These are phyloP conservation scores for Cenchrus americanus DNA, from an alignment of 176 grass and related monocot species.

Conservation along the genomic window DNA sequence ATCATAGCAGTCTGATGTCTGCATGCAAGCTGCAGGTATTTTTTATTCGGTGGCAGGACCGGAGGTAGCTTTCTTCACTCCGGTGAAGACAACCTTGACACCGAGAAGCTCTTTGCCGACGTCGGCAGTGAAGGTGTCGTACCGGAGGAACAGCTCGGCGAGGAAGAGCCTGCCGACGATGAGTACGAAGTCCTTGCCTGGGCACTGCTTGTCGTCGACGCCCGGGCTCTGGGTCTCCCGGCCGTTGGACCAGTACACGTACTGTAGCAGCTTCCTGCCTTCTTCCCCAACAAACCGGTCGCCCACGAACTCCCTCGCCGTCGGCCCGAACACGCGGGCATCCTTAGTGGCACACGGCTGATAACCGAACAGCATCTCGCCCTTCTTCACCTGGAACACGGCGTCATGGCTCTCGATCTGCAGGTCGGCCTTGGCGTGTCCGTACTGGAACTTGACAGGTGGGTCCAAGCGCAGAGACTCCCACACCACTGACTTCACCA, in stretches of 20 bases:
- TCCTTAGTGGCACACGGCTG: conserved; percentile 65
- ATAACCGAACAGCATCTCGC: conserved; percentile 80
- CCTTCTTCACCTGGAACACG: conserved; percentile 51
- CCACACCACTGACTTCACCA: conserved; percentile 68
- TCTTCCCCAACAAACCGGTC: conserved; percentile 71
- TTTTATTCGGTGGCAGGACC: neutral
- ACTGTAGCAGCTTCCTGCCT: conserved; percentile 59
- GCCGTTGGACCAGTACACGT: conserved; percentile 77
- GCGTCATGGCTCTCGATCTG: conserved; percentile 65
- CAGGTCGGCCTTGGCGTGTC: conserved; percentile 58
- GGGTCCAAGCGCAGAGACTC: conserved; percentile 72
- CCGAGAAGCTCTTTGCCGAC: conserved; percentile 46
- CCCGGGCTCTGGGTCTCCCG: conserved; percentile 56
- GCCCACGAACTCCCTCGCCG: conserved; percentile 57
- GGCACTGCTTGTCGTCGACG: conserved; percentile 68
- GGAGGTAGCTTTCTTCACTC: conserved; percentile 53
- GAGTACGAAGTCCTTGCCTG: conserved; percentile 64
- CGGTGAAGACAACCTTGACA: conserved; percentile 47
- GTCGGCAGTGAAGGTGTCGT: conserved; percentile 65
- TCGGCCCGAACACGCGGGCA: conserved; percentile 53
- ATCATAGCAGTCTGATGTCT: too few species aligned
- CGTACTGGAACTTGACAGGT: conserved; percentile 81
- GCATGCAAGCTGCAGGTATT: too few species aligned
- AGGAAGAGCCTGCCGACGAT: conserved; percentile 68
- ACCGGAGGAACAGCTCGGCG: conserved; percentile 72